Evolutionary conservation across 2,329 filamentous ascomycete species (phyloP), one percentile per base, ranked within the genome.

Genomic region (Aureobasidium leucospermi): DNA sequence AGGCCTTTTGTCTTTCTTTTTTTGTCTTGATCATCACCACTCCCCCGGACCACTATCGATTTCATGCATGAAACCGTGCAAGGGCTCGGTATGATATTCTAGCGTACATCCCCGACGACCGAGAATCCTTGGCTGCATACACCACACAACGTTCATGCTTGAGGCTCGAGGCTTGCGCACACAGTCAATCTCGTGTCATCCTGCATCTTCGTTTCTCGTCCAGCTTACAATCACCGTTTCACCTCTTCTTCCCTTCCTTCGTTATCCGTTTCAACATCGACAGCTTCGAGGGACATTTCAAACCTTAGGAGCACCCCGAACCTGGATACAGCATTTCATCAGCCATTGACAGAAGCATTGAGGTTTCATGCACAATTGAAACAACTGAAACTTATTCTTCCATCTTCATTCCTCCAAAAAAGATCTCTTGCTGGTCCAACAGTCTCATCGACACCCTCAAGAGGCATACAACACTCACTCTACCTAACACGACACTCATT

Each of bases 91-190:
- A 58, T 58, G 43, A 58, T 47, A 58, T 58, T 58, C 39, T 58
- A 58, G 55, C 43, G 55, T 34, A 41, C 55, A 47, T 47, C 55
- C 43, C 43, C 42, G 55, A 58, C 42, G 55, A 58, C 55, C 55
- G 31, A 48, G n/a, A 43, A 58, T 43, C 19, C 55, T 58, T 47
- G 55, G 55, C 55, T 48, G 55, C 55, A 58, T 48, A 48, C 55
- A 48, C 55, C 52, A 57, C 19, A 45, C 52, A 46, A 57, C 52
- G 42, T 58, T 58, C 43, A 48, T 58, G 55, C 55, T 58, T 58
- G 43, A 58, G 55, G 16, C 43, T 58, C 43, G 45, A 58, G 55
- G 23, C 43, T 47, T 58, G 31, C 34, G 34, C 31, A 58, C 28
- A 23, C 43, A 47, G 19, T 32, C 55, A 58, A 58, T 10, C 55